Percentiles rank a stretch among this genome's conserved stretches.
Conservation (phyloP, 768 basidiomycete species). For the Phlebiopsis gigantea region DNA sequence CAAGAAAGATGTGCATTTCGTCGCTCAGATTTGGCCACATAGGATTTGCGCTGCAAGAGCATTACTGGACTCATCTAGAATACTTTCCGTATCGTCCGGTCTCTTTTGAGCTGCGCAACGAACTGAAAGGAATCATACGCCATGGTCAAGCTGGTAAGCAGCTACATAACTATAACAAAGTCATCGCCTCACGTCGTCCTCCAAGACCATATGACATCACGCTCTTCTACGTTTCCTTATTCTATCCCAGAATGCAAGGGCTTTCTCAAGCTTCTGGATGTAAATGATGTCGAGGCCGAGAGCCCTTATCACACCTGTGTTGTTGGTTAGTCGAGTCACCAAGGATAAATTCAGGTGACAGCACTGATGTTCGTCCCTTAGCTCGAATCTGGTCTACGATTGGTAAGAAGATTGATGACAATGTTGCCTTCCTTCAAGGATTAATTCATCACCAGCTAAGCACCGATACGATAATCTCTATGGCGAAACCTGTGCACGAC, state of each 20-base stretch:
- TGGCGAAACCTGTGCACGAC: slow-evolving; percentile 21
- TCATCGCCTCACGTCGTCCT: neutral
- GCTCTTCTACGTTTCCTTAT: slow-evolving; percentile 21
- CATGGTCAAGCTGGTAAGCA: slow-evolving; percentile 21
- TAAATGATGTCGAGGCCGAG: slow-evolving; percentile 6
- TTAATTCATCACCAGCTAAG: neutral
- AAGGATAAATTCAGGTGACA: no score
- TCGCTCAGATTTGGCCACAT: neutral
- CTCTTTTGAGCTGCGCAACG: neutral
- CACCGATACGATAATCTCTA: slow-evolving; percentile 20
- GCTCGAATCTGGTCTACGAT: slow-evolving; percentile 19
- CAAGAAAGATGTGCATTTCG: neutral
- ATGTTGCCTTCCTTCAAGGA: neutral
- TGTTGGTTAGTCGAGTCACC: slow-evolving; percentile 17
- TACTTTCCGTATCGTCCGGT: slow-evolving; percentile 23
- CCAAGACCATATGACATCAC: slow-evolving; percentile 23
- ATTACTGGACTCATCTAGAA: slow-evolving; percentile 26
- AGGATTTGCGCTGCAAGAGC: slow-evolving; percentile 18
- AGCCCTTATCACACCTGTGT: slow-evolving; percentile 13
- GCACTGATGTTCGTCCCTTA: no score
- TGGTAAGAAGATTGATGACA: slow-evolving; percentile 3
- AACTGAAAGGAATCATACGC: slow-evolving; percentile 16
- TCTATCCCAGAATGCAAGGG: slow-evolving; percentile 17
- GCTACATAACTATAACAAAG: neutral
- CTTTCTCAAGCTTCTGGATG: slow-evolving; percentile 14